A percentile compares a stretch with the other conserved stretches of the same genome.
These are phyloP conservation scores for Fusarium ambrosium DNA, from an alignment of 2,329 filamentous ascomycete species.

Conservation along the genomic window DNA sequence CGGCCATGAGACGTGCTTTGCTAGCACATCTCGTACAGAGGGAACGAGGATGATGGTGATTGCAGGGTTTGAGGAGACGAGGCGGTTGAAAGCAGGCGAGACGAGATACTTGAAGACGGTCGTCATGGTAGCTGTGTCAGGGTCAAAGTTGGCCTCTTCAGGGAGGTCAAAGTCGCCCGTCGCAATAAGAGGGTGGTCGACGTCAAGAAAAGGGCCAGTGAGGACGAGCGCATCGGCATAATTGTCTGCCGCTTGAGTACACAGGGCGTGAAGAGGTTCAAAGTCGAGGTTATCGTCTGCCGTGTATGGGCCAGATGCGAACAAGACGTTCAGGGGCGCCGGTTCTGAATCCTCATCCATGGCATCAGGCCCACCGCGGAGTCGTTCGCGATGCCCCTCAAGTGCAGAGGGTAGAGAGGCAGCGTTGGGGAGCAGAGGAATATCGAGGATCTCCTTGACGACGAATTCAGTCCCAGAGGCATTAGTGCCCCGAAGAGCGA, in stretches of 20 bases:
- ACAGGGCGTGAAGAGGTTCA: constrained; percentile 86
- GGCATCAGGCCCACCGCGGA: constrained; percentile 74
- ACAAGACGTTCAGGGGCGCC: constrained; percentile 80
- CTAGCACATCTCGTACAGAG: constrained; percentile 84
- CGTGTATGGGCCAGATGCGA: constrained; percentile 91
- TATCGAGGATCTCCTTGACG: constrained; percentile 80
- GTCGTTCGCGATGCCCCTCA: constrained; percentile 75
- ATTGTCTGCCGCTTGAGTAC: constrained; percentile 79
- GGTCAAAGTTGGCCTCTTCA: constrained; percentile 74
- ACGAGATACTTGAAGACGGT: constrained; percentile 89
- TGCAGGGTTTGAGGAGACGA: constrained; percentile 77
- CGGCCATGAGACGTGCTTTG: constrained; percentile 89
- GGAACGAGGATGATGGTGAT: constrained; percentile 88
- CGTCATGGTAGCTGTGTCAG: constrained; percentile 82
- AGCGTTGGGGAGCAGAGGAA: constrained; percentile 81
- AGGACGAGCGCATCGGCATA: constrained; percentile 85
- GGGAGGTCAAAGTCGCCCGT: constrained; percentile 84
- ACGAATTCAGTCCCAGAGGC: constrained; percentile 86
- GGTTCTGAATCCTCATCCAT: constrained; percentile 67
- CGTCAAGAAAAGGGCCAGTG: constrained; percentile 89
- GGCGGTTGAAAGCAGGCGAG: constrained; percentile 77
- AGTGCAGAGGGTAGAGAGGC: constrained; percentile 77
- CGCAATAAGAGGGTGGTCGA: constrained; percentile 89
- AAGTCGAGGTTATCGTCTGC: constrained; percentile 93
- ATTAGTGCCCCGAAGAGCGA: constrained; percentile 89